Conservation (phyloP, 805 yeast genomes). For the Zygotorulaspora sp. region DNA sequence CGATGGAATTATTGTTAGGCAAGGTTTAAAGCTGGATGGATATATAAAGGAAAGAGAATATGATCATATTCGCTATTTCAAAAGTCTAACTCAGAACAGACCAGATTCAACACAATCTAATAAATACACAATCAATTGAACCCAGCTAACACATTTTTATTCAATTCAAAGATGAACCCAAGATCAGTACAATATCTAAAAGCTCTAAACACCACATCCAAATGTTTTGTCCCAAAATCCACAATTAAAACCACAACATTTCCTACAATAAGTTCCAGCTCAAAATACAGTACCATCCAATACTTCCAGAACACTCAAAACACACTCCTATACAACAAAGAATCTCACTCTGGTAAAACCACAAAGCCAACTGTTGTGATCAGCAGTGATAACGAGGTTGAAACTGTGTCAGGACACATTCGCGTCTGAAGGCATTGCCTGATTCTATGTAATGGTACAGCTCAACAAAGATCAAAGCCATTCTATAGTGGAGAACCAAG, state of each 20-base stretch:
- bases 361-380: conserved; percentile 20
- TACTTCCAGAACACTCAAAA: conserved; percentile 1
- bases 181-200: conserved; percentile 7
- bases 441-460: too few relatives aligned
- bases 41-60: not conserved
- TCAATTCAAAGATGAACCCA: too few relatives aligned
- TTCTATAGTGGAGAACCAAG: too few relatives aligned
- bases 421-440: conserved; percentile 24
- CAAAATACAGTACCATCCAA: conserved; percentile 7
- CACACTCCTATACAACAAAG: not conserved
- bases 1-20: not conserved
- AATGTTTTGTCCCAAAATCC: conserved; percentile 13
- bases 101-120: too few relatives aligned
- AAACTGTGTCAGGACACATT: conserved; percentile 27
- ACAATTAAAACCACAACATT: conserved; percentile 14
- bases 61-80: too few relatives aligned
- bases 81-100: too few relatives aligned
- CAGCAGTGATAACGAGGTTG: conserved; percentile 29
- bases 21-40: not conserved
- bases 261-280: conserved; percentile 8
- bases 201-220: conserved; percentile 9
- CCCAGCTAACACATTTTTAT: too few relatives aligned
- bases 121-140: not conserved
- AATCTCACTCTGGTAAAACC: conserved; percentile 6
- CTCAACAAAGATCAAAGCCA: too few relatives aligned